Base-by-base conservation (phyloP, 257 asterid genomes). In the Solanum pennellii region DNA sequence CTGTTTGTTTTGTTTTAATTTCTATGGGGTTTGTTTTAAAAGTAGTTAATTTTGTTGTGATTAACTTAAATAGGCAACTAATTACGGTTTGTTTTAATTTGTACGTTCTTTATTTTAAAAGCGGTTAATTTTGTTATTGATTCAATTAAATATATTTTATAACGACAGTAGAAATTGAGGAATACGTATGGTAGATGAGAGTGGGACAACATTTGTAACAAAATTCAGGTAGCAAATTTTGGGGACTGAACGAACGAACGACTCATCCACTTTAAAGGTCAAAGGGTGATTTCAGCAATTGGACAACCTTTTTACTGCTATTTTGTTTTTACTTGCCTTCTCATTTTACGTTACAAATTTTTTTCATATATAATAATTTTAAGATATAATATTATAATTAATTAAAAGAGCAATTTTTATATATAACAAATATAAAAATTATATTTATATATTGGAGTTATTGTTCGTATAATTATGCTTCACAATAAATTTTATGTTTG, bases 281-380 rank as follows among this genome's bases (percentile, higher is more conserved):
- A 94, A 95, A 93, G 73, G 87, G 20, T 90, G 97, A 94, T 88
- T 29, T 91, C 94, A 92, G 89, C 93, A 87, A 45, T n/a, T 72
- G 37, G 85, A 87, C 68, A 73, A 91, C 83, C 7, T 88, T 92
- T 92, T 93, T 92, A 89, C 88, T 89, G 41, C 12, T 15, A 82
- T 86, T 92, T 94, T 91, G 94, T 94, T 91, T 94, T 91, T 87
- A 91, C 87, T 83, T 25, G 68, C 68, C n/a, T 59, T 21, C 68
- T 21, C 27, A 59, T 4, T 59, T 59, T 59, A 59, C 66, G 66
- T 21, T 59, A 21, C 66, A 59, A n/a, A 7, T 3, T 2, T 23
- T 56, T 16, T 56, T 56, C 60, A 52, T 16, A 27, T 27, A 27
- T 27, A 27, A 33, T 33, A 33, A 33, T 33, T 3, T 33, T 33